Conservation (phyloP, 495 filamentous ascomycete species). For the Sphaerosporella brunnea region DNA sequence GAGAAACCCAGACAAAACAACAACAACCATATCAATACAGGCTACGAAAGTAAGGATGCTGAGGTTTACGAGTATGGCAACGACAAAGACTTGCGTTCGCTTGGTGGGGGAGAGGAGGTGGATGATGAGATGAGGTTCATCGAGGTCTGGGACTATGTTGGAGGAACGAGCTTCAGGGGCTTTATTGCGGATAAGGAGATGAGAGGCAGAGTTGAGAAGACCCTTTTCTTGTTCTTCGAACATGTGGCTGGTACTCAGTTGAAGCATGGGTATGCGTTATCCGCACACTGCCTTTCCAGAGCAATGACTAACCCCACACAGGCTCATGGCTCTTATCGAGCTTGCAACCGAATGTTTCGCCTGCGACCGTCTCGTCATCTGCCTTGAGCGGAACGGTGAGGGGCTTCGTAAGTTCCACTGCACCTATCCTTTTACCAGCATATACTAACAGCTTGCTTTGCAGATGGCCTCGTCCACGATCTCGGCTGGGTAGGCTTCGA, state of each 20-base stretch:
- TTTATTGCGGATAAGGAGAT: slow-evolving; percentile 43
- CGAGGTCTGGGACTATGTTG: slow-evolving; percentile 79
- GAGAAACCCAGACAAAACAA: background rate
- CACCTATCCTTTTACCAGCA: background rate
- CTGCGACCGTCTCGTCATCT: slow-evolving; percentile 63
- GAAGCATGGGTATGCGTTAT: slow-evolving; percentile 60
- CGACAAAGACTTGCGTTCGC: slow-evolving; percentile 23
- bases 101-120: slow-evolving; percentile 22
- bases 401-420: slow-evolving; percentile 18
- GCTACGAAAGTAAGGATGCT: slow-evolving; percentile 19
- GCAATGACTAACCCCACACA: slow-evolving; percentile 32
- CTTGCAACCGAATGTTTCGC: slow-evolving; percentile 53
- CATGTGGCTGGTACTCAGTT: slow-evolving; percentile 52
- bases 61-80: slow-evolving; percentile 28
- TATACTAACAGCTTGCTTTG: slow-evolving; percentile 11
- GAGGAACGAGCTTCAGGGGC: slow-evolving; percentile 64
- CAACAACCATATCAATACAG: background rate
- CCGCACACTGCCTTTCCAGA: background rate
- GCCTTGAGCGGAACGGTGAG: slow-evolving; percentile 51
- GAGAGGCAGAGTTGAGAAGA: slow-evolving; percentile 42
- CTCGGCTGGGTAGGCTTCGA: slow-evolving; percentile 88
- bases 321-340: slow-evolving; percentile 80
- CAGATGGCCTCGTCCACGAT: slow-evolving; percentile 48
- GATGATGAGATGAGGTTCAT: slow-evolving; percentile 35
- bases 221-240: slow-evolving; percentile 79